Evolutionary conservation across 1,139 yeast genomes (phyloP), one percentile per base, ranked within the genome.

Genomic region (Candida dubliniensis): DNA sequence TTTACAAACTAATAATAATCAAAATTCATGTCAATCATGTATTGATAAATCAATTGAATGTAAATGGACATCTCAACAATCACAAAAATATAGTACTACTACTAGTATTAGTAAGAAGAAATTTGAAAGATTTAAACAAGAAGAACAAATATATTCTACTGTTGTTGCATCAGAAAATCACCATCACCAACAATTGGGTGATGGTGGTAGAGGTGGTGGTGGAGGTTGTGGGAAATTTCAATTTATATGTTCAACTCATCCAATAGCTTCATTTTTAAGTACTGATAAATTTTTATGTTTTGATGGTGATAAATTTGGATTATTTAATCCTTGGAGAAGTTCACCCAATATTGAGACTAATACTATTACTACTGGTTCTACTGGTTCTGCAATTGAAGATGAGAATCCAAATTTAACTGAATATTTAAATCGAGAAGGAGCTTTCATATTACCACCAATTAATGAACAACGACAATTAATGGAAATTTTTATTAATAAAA

Each of bases 321-420:
- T 62, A 8, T 63, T 51, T 44, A 62, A 56, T 40, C 67, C 67
- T 0, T 63, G 68, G 67, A 50, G 64, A 47, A 59, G 52, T 25
- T 38, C 55, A 4, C 45, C 52, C 23, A 44, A 43, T 15, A 50
- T 52, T 32, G 47, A 46, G 5, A 18, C 23, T 4, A 5, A 3
- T 4, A 18, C 23, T 18, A n/a, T n/a, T n/a, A n/a, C n/a, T n/a
- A n/a, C n/a, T n/a, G n/a, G n/a, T n/a, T 18, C 23, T 18, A 18
- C 23, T 5, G 5, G 5, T 8, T 47, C 43, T 5, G n/a, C n/a
- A n/a, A 33, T 42, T 5, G 47, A 45, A 10, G 44, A 44, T 15
- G 58, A 57, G 18, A 40, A 47, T 24, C 23, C 34, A 2, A 64
- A 61, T 18, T 47, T 61, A 27, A 36, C 49, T 2, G 46, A 48